Percentiles rank a stretch among this genome's conserved stretches.
Evolutionary conservation across 768 basidiomycete species (phyloP).

Genomic region (Lactarius hengduanensis): DNA sequence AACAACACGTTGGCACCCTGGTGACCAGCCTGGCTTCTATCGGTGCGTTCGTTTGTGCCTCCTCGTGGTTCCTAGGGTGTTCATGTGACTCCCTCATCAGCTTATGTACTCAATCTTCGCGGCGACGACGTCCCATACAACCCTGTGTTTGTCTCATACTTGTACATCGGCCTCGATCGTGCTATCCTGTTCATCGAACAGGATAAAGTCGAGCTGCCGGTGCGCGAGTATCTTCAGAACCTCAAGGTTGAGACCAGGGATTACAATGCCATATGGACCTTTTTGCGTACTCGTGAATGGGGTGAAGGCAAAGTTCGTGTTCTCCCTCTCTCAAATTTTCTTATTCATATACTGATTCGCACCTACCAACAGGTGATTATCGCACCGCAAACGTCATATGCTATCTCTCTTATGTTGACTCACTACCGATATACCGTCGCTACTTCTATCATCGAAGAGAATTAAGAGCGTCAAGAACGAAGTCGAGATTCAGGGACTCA

Average conservation of each 20-base stretch:
- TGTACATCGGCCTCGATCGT: conserved; percentile 64
- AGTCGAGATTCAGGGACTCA: conserved; percentile 79
- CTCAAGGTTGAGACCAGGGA: conserved; percentile 58
- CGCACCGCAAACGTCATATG: conserved; percentile 72
- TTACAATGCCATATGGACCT: conserved; percentile 80
- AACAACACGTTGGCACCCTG: conserved; percentile 66
- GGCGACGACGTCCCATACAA: conserved; percentile 90
- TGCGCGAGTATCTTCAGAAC: conserved; percentile 54
- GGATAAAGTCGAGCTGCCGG: conserved; percentile 58
- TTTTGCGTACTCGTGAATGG: conserved; percentile 71
- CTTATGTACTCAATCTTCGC: conserved; percentile 86
- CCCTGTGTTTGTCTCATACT: conserved; percentile 87
- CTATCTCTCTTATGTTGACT: conserved; percentile 82
- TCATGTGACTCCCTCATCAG: conserved; percentile 39
- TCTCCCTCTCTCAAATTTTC: neutral
- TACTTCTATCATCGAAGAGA: conserved; percentile 67
- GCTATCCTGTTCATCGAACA: conserved; percentile 76
- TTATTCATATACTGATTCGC: neutral
- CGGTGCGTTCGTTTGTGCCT: conserved; percentile 43
- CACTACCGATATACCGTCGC: conserved; percentile 75
- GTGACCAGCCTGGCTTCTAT: conserved; percentile 69
- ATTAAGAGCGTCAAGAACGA: conserved; percentile 90
- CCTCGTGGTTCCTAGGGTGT: neutral
- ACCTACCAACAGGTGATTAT: conserved; percentile 53
- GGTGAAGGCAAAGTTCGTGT: conserved; percentile 67